Evolutionary conservation across 1,284 basidiomycete genomes (phyloP).

Genomic region (Retiboletus flavoniger): DNA sequence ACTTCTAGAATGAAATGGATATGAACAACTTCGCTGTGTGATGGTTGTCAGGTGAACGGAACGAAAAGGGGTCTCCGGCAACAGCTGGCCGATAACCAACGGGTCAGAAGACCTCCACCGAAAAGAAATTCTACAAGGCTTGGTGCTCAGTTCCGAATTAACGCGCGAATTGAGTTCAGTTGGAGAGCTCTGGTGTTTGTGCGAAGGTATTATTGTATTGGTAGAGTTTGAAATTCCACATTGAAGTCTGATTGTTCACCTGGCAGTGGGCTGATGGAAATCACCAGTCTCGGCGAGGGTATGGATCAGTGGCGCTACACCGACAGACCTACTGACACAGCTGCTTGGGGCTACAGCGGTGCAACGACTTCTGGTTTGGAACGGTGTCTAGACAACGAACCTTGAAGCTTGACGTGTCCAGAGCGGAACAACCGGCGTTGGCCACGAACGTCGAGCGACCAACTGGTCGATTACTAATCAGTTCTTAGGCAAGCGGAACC

Average conservation of each 20-base stretch:
- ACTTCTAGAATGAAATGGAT: conserved; percentile 4
- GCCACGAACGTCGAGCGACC: too few species aligned
- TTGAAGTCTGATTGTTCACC: background rate
- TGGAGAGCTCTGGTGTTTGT: background rate
- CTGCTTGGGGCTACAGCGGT: conserved; percentile 4
- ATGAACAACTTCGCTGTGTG: conserved; percentile 8
- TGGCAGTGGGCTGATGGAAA: background rate
- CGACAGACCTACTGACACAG: background rate
- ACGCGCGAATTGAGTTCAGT: background rate
- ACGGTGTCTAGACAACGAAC: background rate
- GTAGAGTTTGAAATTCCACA: background rate
- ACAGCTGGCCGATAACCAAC: background rate
- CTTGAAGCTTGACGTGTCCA: background rate
- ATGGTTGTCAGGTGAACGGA: conserved; percentile 24
- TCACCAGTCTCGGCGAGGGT: too few species aligned
- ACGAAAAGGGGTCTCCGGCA: background rate
- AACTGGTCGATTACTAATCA: conserved; percentile 17
- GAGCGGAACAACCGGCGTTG: background rate
- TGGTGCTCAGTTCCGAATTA: background rate
- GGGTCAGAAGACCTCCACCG: conserved; percentile 5
- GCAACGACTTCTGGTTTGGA: background rate
- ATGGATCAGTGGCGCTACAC: background rate
- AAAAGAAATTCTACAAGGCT: background rate
- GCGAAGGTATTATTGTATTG: background rate
- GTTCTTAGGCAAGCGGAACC: background rate